Conservation (phyloP, 495 filamentous ascomycete genomes). For the Polyplosphaeria fusca region DNA sequence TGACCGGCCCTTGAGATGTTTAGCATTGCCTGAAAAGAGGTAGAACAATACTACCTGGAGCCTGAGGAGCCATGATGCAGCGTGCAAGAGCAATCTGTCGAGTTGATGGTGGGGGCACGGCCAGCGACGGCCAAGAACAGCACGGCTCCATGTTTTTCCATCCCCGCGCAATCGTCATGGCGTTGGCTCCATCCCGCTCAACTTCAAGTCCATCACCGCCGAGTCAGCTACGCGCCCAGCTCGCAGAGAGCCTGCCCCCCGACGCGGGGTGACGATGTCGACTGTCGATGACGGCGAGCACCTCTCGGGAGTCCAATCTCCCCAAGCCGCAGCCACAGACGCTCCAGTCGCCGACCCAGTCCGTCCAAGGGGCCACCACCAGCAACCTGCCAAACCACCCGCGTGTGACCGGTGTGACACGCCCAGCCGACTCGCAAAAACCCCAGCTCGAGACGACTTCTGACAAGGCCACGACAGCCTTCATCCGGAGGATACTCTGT, state of each 20-base stretch:
- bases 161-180: slow-evolving; percentile 24
- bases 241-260: not conserved
- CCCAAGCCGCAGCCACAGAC: slow-evolving; percentile 21
- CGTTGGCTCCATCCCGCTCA: slow-evolving; percentile 8
- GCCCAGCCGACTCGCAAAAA: slow-evolving; percentile 16
- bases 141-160: slow-evolving; percentile 18
- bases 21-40: not conserved
- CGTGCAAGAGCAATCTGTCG: not conserved
- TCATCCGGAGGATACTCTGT: slow-evolving; percentile 67
- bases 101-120: not conserved
- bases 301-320: slow-evolving; percentile 16
- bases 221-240: not conserved
- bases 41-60: not conserved
- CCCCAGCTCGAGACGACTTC: slow-evolving; percentile 44
- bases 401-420: slow-evolving; percentile 16
- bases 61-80: not conserved
- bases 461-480: slow-evolving; percentile 56
- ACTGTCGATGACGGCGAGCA: slow-evolving; percentile 26
- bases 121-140: not conserved
- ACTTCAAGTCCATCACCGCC: too few relatives aligned
- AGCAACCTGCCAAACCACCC: slow-evolving; percentile 7
- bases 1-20: slow-evolving; percentile 1
- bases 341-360: slow-evolving; percentile 3
- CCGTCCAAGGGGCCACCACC: not conserved
- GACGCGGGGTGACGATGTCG: slow-evolving; percentile 8